A percentile compares a stretch with the other conserved stretches of the same genome.
Evolutionary conservation across 2,329 filamentous ascomycete species (phyloP).

Genomic region (Colletotrichum australisinense): DNA sequence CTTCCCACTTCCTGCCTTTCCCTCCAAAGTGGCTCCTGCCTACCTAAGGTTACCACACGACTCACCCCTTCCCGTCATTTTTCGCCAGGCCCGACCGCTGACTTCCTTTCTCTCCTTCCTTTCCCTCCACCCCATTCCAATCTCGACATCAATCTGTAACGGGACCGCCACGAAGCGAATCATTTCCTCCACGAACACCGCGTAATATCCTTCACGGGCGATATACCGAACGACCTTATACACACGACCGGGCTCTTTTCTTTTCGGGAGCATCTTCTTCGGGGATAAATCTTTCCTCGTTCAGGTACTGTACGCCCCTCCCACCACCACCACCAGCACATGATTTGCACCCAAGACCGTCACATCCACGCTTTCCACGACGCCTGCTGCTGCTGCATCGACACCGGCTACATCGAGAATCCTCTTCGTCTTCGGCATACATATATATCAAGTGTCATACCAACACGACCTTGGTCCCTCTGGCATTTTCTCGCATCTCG

Average conservation of each 20-base stretch:
- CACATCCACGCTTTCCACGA: not conserved
- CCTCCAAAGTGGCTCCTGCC: not conserved
- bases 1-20: not conserved
- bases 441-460: not conserved
- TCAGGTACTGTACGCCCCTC: constrained; percentile 19
- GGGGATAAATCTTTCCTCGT: constrained; percentile 18
- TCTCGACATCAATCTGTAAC: constrained; percentile 36
- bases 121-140: constrained; percentile 38
- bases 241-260: not conserved
- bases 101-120: constrained; percentile 34
- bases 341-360: not conserved
- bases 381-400: not conserved
- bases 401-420: not conserved
- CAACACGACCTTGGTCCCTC: not conserved
- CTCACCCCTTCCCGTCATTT: constrained; percentile 38
- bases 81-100: constrained; percentile 40
- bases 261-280: not conserved
- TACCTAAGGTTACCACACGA: not conserved
- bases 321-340: not conserved
- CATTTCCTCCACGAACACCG: constrained; percentile 26
- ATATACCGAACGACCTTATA: constrained; percentile 12
- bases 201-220: constrained; percentile 10
- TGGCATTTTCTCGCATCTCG: not conserved
- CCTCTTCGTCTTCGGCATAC: not conserved
- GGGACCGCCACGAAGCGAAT: constrained; percentile 31